phyloP scores from a whole-genome alignment of 2,329 filamentous ascomycete genomes.

The Clonostachys solani region DNA sequence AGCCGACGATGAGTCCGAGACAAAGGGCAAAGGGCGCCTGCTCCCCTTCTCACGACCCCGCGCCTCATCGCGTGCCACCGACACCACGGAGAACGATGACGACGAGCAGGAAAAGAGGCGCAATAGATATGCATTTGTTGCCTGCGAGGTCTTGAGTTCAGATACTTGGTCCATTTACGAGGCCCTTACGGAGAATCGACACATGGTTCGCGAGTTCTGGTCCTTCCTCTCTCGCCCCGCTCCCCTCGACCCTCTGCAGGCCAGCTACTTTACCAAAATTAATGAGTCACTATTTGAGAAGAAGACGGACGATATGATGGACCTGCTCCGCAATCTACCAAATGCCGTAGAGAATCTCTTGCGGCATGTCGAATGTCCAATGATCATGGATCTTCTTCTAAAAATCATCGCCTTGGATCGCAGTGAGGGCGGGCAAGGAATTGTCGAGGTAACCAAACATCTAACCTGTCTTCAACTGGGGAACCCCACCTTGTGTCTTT shows the following conservation, averaged over 20 bases:
- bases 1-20: slow-evolving; percentile 44
- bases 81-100: slow-evolving; percentile 43
- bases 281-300: slow-evolving; percentile 97
- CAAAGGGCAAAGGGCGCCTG: slow-evolving; percentile 37
- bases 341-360: slow-evolving; percentile 81
- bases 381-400: slow-evolving; percentile 95
- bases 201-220: slow-evolving; percentile 83
- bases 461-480: not conserved
- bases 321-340: slow-evolving; percentile 79
- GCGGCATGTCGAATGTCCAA: slow-evolving; percentile 91
- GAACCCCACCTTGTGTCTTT: slow-evolving; percentile 1
- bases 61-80: slow-evolving; percentile 46
- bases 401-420: slow-evolving; percentile 98
- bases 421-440: slow-evolving; percentile 82
- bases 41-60: slow-evolving; percentile 46
- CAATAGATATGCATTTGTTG: slow-evolving; percentile 89
- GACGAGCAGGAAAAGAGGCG: slow-evolving; percentile 87
- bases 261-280: slow-evolving; percentile 97
- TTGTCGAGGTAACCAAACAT: slow-evolving; percentile 69
- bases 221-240: slow-evolving; percentile 78
- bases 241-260: slow-evolving; percentile 87
- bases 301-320: slow-evolving; percentile 96
- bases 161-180: slow-evolving; percentile 98
- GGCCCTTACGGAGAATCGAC: slow-evolving; percentile 79
- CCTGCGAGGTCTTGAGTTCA: slow-evolving; percentile 89